A percentile compares a stretch with the other conserved stretches of the same genome.
phyloP scores from a whole-genome alignment of 768 basidiomycete species.

The Boletus sp. region DNA sequence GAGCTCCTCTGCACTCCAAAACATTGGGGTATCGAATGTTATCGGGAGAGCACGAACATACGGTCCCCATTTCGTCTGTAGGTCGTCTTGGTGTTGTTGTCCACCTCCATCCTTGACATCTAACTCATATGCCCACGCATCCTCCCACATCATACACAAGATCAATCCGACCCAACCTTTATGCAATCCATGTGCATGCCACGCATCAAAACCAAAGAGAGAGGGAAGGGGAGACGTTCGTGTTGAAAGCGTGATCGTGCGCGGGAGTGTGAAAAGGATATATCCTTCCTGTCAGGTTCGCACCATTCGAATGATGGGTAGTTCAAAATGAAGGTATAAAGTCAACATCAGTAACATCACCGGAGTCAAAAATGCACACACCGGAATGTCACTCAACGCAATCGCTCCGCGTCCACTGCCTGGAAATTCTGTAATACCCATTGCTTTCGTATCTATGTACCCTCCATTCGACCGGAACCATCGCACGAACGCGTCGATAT shows the following conservation, averaged over 20 bases:
- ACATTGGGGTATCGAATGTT: conserved; percentile 88
- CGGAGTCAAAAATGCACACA: conserved; percentile 31
- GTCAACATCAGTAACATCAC: not conserved
- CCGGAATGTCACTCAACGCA: conserved; percentile 72
- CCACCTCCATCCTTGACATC: conserved; percentile 36
- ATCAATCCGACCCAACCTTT: conserved; percentile 87
- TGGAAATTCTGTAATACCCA: conserved; percentile 47
- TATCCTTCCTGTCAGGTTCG: conserved; percentile 56
- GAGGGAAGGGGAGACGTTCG: conserved; percentile 67
- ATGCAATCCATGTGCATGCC: conserved; percentile 59
- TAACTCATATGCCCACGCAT: conserved; percentile 59
- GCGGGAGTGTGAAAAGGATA: conserved; percentile 80
- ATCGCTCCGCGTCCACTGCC: conserved; percentile 72
- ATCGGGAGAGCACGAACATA: conserved; percentile 53
- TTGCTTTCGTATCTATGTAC: conserved; percentile 40
- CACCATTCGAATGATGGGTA: not conserved
- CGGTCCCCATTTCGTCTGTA: conserved; percentile 20
- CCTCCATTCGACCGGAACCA: conserved; percentile 63
- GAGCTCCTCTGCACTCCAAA: conserved; percentile 79
- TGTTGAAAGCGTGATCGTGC: conserved; percentile 72
- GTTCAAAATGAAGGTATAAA: not conserved
- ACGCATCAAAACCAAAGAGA: conserved; percentile 58
- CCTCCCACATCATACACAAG: conserved; percentile 96
- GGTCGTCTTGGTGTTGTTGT: not conserved
- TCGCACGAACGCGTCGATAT: conserved; percentile 39